These are phyloP conservation scores for Rhodotorula babjevae DNA, from an alignment of 768 basidiomycete species.

Conservation along the genomic window DNA sequence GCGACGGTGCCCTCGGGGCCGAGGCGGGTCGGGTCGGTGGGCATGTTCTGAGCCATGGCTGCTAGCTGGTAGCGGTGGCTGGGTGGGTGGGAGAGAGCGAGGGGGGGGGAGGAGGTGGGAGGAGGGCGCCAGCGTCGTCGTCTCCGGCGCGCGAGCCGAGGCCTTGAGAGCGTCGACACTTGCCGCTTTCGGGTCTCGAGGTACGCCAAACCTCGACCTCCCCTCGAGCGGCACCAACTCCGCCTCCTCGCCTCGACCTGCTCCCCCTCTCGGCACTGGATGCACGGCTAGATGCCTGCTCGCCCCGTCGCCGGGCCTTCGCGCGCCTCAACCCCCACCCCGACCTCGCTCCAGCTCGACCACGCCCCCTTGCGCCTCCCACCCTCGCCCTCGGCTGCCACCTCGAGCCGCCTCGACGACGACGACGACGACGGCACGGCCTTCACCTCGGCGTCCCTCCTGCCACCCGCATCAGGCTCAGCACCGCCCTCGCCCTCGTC, in stretches of 20 bases:
- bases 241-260: too few relatives aligned
- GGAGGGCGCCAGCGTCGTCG: too few relatives aligned
- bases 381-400: neutral
- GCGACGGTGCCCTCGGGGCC: conserved; percentile 32
- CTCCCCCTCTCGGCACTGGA: too few relatives aligned
- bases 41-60: conserved; percentile 32
- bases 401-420: neutral
- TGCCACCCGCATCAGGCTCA: neutral
- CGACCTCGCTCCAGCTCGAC: neutral
- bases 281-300: neutral
- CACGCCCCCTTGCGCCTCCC: neutral
- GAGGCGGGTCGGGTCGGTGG: conserved; percentile 23
- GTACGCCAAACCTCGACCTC: too few relatives aligned
- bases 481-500: neutral
- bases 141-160: too few relatives aligned
- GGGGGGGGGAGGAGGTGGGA: neutral
- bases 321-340: neutral
- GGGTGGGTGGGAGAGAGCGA: neutral
- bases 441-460: neutral
- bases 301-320: neutral
- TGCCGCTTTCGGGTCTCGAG: too few relatives aligned
- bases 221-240: too few relatives aligned
- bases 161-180: too few relatives aligned
- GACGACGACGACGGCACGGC: neutral
- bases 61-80: too few relatives aligned